Percentiles rank a stretch among this genome's conserved stretches.
Evolutionary conservation across 306 rosid species (phyloP).

Genomic region (Acacia melanoxylon): DNA sequence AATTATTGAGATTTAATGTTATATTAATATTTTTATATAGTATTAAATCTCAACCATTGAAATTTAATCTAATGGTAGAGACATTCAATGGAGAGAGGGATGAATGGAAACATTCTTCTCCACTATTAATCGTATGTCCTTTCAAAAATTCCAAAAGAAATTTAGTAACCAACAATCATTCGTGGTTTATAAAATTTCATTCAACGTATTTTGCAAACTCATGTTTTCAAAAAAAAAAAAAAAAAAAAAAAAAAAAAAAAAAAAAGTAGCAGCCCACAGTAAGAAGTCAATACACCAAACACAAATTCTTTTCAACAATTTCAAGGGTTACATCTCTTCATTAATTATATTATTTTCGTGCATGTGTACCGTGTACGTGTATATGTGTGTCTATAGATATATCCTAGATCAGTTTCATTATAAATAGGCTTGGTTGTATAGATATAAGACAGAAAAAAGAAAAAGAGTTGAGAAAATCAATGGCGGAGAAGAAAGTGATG

Average conservation of each 20-base stretch:
- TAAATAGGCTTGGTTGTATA: neutral
- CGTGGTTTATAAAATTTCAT: neutral
- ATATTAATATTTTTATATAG: too few relatives aligned
- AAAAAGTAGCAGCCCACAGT: neutral
- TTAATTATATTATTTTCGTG: neutral
- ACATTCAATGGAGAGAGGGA: too few relatives aligned
- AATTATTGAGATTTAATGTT: too few relatives aligned
- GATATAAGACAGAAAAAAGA: neutral
- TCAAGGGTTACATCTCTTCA: neutral
- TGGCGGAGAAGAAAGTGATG: slow-evolving; percentile 39
- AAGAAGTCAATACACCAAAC: neutral
- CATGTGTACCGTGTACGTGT: neutral
- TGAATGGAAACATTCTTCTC: too few relatives aligned
- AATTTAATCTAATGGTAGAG: too few relatives aligned
- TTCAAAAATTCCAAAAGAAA: neutral
- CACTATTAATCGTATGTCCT: neutral
- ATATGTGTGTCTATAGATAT: neutral
- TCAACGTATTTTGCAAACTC: neutral
- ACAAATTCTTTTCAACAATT: neutral
- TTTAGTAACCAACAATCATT: neutral
- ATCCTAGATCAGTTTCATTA: neutral
- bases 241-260: too few relatives aligned
- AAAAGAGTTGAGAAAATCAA: neutral
- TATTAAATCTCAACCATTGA: too few relatives aligned
- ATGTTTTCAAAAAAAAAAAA: neutral